Evolutionary conservation across 2,329 filamentous ascomycete species (phyloP).

Genomic region (Xylogone sp.): DNA sequence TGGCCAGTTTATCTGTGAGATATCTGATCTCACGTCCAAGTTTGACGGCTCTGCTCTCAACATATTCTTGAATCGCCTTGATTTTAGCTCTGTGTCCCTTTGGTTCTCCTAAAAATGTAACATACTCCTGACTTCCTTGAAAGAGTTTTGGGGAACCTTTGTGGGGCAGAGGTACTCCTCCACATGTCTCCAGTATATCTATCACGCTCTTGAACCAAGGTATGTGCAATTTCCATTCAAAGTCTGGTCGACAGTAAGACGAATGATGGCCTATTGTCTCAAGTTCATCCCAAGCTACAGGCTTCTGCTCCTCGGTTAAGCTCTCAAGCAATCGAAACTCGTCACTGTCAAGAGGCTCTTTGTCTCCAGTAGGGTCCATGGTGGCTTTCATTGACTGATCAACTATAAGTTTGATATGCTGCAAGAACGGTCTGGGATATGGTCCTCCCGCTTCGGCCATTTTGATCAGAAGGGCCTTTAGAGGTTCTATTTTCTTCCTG

Average conservation of each 20-base stretch:
- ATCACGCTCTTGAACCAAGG: neutral
- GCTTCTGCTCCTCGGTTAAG: neutral
- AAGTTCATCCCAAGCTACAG: too few relatives aligned
- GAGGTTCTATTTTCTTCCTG: neutral
- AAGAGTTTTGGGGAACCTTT: too few relatives aligned
- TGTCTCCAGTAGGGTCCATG: neutral
- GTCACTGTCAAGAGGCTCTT: constrained; percentile 8
- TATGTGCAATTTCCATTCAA: neutral
- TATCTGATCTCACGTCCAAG: constrained; percentile 15
- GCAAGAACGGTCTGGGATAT: neutral
- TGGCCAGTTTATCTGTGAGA: neutral
- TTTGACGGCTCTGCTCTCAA: constrained; percentile 15
- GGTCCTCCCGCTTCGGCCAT: neutral
- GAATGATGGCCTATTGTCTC: too few relatives aligned
- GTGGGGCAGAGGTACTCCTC: neutral
- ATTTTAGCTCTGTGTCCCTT: too few relatives aligned
- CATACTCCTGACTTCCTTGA: too few relatives aligned
- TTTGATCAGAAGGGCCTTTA: neutral
- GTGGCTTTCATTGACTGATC: too few relatives aligned
- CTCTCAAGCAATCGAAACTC: constrained; percentile 12
- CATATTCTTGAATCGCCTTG: neutral
- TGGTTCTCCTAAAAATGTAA: too few relatives aligned
- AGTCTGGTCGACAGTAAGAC: too few relatives aligned
- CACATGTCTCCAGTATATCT: neutral
- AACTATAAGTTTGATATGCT: neutral